Percentiles rank a stretch among this genome's conserved stretches.
These are phyloP conservation scores for Proteromonas lacertae DNA, from an alignment of 352 stramenopile species.

Conservation along the genomic window DNA sequence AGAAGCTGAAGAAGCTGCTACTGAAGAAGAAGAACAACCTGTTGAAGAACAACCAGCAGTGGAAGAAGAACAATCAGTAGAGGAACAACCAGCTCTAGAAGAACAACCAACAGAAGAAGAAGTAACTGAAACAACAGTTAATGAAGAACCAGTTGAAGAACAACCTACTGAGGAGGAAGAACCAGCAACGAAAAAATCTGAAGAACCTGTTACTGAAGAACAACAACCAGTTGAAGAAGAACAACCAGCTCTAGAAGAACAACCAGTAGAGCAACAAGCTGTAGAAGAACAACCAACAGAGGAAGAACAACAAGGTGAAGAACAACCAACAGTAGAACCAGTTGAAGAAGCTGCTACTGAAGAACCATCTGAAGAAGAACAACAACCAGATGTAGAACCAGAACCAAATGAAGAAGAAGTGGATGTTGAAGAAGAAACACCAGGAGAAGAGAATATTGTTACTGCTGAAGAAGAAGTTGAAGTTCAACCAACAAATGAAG, in stretches of 20 bases:
- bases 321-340: too few relatives aligned
- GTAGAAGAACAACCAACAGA: too few relatives aligned
- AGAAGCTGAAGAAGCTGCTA: neutral
- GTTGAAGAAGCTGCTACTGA: too few relatives aligned
- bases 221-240: conserved; percentile 3
- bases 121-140: neutral
- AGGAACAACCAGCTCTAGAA: neutral
- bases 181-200: conserved; percentile 2
- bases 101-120: conserved; percentile 1
- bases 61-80: conserved; percentile 3
- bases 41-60: conserved; percentile 2
- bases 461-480: conserved; percentile 1
- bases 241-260: conserved; percentile 2
- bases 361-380: neutral
- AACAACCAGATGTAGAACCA: neutral
- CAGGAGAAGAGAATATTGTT: conserved; percentile 2
- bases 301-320: too few relatives aligned
- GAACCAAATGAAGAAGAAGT: neutral
- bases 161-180: neutral
- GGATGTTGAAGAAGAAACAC: neutral
- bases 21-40: conserved; percentile 1
- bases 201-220: conserved; percentile 3
- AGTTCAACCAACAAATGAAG: conserved; percentile 1
- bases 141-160: conserved; percentile 3
- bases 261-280: too few relatives aligned